phyloP scores from a whole-genome alignment of 192 early-diverging fungal genomes.

The Umbelopsis isabellina region DNA sequence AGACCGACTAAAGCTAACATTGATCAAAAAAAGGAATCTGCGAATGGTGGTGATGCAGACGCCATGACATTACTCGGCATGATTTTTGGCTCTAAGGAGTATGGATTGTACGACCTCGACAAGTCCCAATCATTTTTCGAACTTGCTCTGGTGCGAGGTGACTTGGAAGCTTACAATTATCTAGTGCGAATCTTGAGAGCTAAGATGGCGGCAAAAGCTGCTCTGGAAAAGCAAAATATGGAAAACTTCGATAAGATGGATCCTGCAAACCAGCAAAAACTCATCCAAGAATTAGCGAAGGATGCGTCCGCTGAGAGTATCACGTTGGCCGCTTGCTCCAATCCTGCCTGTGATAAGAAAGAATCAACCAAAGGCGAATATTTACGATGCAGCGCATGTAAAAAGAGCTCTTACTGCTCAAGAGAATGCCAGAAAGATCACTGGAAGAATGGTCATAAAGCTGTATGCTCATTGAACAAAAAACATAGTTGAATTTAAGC shows the following conservation, averaged over 20 bases:
- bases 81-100: slow-evolving; percentile 55
- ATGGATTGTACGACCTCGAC: slow-evolving; percentile 53
- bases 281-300: slow-evolving; percentile 35
- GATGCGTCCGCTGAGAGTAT: slow-evolving; percentile 35
- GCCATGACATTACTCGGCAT: slow-evolving; percentile 53
- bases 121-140: slow-evolving; percentile 55
- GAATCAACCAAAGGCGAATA: slow-evolving; percentile 47
- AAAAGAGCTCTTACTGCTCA: slow-evolving; percentile 54
- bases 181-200: slow-evolving; percentile 46
- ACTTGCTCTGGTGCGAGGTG: slow-evolving; percentile 52
- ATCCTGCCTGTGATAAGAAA: slow-evolving; percentile 43
- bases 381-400: slow-evolving; percentile 51
- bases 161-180: slow-evolving; percentile 47
- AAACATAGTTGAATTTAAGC: background rate
- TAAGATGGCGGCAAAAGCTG: slow-evolving; percentile 44
- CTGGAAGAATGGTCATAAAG: slow-evolving; percentile 55
- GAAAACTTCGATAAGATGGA: slow-evolving; percentile 41
- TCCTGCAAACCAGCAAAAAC: slow-evolving; percentile 30
- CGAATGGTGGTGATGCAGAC: slow-evolving; percentile 48
- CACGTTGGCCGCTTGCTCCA: slow-evolving; percentile 37
- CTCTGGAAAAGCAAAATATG: slow-evolving; percentile 37
- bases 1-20: background rate
- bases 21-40: slow-evolving; percentile 24
- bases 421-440: slow-evolving; percentile 55
- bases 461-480: slow-evolving; percentile 29